Base-by-base conservation (phyloP, 1,284 basidiomycete species). In the Cutaneotrichosporon curvatum region DNA sequence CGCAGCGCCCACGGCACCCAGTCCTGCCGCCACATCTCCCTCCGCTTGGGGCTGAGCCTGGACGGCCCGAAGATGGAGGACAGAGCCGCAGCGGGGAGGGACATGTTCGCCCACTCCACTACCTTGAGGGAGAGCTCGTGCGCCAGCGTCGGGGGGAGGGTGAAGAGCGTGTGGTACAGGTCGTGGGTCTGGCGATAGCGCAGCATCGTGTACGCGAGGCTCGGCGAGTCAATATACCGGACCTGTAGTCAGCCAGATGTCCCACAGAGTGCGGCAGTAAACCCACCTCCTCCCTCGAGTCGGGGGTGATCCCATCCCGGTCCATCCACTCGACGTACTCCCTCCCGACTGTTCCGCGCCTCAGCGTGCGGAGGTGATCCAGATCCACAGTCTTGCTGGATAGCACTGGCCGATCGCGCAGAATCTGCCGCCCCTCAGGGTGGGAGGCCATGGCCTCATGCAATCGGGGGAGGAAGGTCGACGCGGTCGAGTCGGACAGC, bases 161-260 rank as follows among this genome's bases (percentile, higher is more conserved):
- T 81, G 68, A 83, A 82, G 46, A 97, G 79, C 51, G 87, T 84
- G 64, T 97, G 94, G 68, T 95, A 95, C 61, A 95, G 84, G 73
- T 97, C 89, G 72, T 97, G 94, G 57, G 87, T 94, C 74, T 99
- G 92, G 32, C 95, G 85, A 69, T 98, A 98, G 36, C 95, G 84
- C 60, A 95, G 89, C 84, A 99, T 91, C 47, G 97, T 88, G 69
- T 96, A 95, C 22, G 91, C 91, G 11, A 94, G 79, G 60, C 91
- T 88, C 1, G 89, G 87, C 58, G 94, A 89, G 62, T 87, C 80
- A 58, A 98, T 86, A 68, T 96, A 97, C 57, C 84, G 85, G 4
- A 95, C 89, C 89, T 86, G 77, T 9, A 3, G 37, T 41, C 21
- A 42, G 40, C n/a, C 4, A 23, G 31, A 30, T 30, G 9, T 30